phyloP scores from a whole-genome alignment of 208 protist species.

The Crithidia expoeki region DNA sequence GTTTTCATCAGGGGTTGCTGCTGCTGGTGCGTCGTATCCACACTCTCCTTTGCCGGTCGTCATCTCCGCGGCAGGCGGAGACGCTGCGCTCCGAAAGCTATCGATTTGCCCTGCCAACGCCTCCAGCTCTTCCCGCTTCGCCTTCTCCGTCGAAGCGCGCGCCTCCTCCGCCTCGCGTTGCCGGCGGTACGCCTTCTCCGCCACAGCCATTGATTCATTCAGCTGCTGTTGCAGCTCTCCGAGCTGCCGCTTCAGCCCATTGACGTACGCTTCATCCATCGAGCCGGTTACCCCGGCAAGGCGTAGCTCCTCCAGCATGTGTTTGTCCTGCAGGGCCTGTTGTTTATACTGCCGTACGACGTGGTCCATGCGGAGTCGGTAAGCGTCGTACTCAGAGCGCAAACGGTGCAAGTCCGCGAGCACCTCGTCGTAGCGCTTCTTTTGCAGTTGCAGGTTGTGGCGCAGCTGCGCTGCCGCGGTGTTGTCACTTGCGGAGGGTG shows the following conservation, averaged over 20 bases:
- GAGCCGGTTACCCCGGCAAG: constrained; percentile 33
- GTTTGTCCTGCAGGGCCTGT: constrained; percentile 32
- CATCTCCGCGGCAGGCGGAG: background rate
- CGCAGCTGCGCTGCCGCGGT: constrained; percentile 17
- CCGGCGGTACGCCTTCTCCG: constrained; percentile 38
- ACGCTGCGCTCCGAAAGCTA: constrained; percentile 4
- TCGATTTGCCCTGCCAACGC: constrained; percentile 33
- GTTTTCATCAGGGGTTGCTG: background rate
- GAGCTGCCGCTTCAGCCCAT: constrained; percentile 33
- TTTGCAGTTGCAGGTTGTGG: constrained; percentile 29
- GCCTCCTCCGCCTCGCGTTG: constrained; percentile 44
- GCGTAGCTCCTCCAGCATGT: constrained; percentile 47
- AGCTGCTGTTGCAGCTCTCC: constrained; percentile 29
- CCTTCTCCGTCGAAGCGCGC: constrained; percentile 22
- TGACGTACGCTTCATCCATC: constrained; percentile 38
- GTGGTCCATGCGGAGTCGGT: constrained; percentile 26
- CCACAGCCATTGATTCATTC: constrained; percentile 20
- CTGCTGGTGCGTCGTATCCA: background rate
- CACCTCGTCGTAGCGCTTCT: constrained; percentile 39
- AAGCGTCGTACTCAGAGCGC: constrained; percentile 45
- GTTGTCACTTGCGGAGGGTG: constrained; percentile 2
- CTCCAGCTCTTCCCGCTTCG: constrained; percentile 43
- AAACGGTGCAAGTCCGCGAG: constrained; percentile 31
- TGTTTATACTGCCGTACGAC: constrained; percentile 28
- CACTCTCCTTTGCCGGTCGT: background rate